Conservation (phyloP, 169 alveolate genomes). For the Plasmodium vivax region DNA sequence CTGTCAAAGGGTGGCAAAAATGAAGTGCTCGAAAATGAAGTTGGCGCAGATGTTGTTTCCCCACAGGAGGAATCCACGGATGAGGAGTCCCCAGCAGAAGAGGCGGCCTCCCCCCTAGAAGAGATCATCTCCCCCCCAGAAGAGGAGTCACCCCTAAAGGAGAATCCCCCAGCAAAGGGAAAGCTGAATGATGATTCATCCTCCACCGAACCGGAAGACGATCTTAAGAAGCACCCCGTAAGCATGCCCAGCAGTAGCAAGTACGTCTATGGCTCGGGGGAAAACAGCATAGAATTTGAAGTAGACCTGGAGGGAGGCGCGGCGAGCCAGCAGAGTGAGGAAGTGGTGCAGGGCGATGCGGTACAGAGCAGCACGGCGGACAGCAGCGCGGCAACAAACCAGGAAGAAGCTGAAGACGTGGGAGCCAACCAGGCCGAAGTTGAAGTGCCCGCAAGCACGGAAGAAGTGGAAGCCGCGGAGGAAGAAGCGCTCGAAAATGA, state of each 20-base stretch:
- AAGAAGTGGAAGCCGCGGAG: not conserved
- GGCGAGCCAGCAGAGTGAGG: no score
- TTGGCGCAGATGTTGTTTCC: not conserved
- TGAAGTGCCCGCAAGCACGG: not conserved
- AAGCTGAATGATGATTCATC: not conserved
- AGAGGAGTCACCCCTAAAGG: not conserved
- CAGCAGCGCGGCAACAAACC: not conserved
- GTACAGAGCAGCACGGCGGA: not conserved
- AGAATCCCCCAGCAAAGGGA: not conserved
- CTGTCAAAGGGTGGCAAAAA: not conserved
- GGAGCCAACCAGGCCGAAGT: not conserved
- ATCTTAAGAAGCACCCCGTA: not conserved
- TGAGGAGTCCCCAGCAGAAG: not conserved
- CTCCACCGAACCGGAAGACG: not conserved
- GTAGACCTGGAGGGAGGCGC: not conserved
- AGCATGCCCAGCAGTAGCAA: not conserved
- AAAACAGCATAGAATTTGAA: not conserved
- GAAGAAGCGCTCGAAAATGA: not conserved
- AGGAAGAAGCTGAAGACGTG: no score
- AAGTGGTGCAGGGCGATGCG: no score
- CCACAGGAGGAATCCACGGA: not conserved
- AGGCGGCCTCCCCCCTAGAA: no score
- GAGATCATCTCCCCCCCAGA: no score
- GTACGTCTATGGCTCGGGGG: not conserved
- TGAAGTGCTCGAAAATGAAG: not conserved